A percentile compares a stretch with the other conserved stretches of the same genome.
Evolutionary conservation across 2,329 filamentous ascomycete genomes (phyloP).

Genomic region (Tolypocladium sp.): DNA sequence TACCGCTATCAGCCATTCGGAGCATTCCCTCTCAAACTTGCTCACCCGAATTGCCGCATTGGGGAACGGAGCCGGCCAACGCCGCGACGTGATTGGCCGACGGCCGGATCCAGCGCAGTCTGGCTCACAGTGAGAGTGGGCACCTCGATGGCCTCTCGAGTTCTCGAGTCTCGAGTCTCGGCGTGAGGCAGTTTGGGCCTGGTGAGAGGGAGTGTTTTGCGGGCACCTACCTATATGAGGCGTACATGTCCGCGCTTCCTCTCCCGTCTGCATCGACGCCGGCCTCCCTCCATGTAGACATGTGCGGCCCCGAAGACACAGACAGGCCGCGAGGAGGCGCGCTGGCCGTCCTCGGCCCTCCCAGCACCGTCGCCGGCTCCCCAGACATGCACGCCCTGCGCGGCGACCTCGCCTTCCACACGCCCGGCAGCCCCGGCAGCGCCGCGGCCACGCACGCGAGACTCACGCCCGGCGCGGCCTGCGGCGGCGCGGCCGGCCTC

Average conservation of each 20-base stretch:
- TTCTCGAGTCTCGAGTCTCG: background rate
- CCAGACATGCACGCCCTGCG: constrained; percentile 5
- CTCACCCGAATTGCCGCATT: constrained; percentile 19
- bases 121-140: background rate
- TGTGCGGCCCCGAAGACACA: constrained; percentile 35
- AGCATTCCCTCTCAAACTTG: constrained; percentile 26
- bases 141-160: background rate
- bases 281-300: constrained; percentile 11
- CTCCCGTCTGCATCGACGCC: background rate
- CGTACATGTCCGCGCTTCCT: background rate
- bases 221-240: background rate
- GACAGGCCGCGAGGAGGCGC: constrained; percentile 34
- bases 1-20: background rate
- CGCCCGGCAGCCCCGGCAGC: constrained; percentile 26
- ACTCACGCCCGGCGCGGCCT: constrained; percentile 22
- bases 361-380: constrained; percentile 3
- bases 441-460: constrained; percentile 31
- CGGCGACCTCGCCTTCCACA: constrained; percentile 35
- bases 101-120: background rate
- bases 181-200: background rate
- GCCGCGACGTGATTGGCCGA: constrained; percentile 18
- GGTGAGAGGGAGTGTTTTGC: background rate
- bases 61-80: constrained; percentile 11
- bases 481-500: constrained; percentile 5
- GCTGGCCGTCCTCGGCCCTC: constrained; percentile 31